Conservation (phyloP, 2,329 filamentous ascomycete species). For the Fusarium sterilihyphosum region DNA sequence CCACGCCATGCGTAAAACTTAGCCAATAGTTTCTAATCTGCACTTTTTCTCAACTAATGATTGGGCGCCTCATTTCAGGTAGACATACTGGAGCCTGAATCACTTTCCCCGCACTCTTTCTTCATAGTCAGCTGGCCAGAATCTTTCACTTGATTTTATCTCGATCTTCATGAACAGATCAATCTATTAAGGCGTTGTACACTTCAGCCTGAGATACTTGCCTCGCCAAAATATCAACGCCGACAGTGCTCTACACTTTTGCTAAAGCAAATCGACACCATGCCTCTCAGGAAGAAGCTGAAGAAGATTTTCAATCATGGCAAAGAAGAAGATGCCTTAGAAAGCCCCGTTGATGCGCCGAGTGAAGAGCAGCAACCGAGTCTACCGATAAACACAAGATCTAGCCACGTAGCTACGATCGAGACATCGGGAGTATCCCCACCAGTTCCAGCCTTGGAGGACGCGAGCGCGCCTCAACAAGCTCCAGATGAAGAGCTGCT, state of each 20-base stretch:
- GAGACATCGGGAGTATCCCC: rapidly evolving
- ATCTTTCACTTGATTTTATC: neutral
- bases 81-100: neutral
- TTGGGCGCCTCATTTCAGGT: rapidly evolving
- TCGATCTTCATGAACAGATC: too few relatives aligned
- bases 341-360: rapidly evolving
- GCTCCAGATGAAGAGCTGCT: rapidly evolving
- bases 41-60: rapidly evolving
- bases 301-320: rapidly evolving
- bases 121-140: rapidly evolving
- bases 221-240: rapidly evolving
- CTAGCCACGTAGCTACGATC: rapidly evolving
- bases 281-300: rapidly evolving
- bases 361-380: neutral
- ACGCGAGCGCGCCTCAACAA: rapidly evolving
- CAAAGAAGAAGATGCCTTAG: rapidly evolving
- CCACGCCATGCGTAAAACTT: too few relatives aligned
- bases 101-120: neutral
- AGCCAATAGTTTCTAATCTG: rapidly evolving
- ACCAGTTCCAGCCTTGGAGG: rapidly evolving
- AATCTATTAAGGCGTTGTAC: neutral
- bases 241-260: rapidly evolving
- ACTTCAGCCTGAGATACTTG: neutral
- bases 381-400: rapidly evolving
- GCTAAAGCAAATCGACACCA: rapidly evolving